phyloP scores from a whole-genome alignment of 1,284 basidiomycete genomes.

The Gastroboletus turbinatus region DNA sequence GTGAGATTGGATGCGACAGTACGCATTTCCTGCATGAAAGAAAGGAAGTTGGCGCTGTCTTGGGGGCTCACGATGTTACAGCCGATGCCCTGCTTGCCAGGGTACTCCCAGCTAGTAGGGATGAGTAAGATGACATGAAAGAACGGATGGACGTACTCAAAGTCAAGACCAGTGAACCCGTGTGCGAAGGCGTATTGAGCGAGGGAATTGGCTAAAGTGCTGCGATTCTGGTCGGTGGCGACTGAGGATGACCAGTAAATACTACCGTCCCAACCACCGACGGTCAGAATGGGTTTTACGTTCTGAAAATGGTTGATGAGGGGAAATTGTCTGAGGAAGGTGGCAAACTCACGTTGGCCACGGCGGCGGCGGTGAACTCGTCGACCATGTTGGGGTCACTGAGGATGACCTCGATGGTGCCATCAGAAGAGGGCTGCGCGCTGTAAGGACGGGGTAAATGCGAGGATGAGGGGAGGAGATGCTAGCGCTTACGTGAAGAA shows the following conservation, averaged over 20 bases:
- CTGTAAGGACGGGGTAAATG: conserved; percentile 1
- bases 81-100: conserved; percentile 64
- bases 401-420: conserved; percentile 40
- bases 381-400: conserved; percentile 5
- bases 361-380: conserved; percentile 51
- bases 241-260: conserved; percentile 76
- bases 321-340: not conserved
- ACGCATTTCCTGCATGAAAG: conserved; percentile 75
- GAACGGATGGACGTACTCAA: conserved; percentile 57
- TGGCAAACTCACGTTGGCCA: conserved; percentile 45
- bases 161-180: conserved; percentile 80
- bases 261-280: conserved; percentile 89
- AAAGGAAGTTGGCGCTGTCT: conserved; percentile 73
- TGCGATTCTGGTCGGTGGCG: conserved; percentile 57
- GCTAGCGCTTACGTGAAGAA: conserved; percentile 58
- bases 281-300: conserved; percentile 73
- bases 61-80: conserved; percentile 65
- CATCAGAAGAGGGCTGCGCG: conserved; percentile 51
- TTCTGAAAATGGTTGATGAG: conserved; percentile 33
- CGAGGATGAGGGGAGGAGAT: not conserved
- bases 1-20: conserved; percentile 57
- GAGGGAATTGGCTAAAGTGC: conserved; percentile 68
- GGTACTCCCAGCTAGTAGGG: conserved; percentile 81
- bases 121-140: not conserved
- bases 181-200: conserved; percentile 61